Percentiles rank a stretch among this genome's conserved stretches.
Conservation (phyloP, 805 yeast species). For the Kodamaea neixiangensis region DNA sequence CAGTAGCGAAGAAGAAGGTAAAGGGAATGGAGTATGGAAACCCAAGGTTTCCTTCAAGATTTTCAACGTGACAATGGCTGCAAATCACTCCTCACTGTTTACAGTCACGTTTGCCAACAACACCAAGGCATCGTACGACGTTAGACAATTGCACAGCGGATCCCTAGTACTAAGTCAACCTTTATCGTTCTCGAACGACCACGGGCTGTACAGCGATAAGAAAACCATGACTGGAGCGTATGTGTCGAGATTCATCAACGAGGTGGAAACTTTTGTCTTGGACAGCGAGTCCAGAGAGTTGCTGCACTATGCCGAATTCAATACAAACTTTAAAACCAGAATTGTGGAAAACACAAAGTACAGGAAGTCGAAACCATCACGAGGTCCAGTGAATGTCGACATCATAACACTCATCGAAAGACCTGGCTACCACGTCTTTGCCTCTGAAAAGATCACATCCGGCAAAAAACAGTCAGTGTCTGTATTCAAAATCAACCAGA, state of each 20-base stretch:
- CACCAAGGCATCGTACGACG: background rate
- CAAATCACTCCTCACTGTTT: constrained; percentile 2
- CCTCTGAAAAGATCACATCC: background rate
- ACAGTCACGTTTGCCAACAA: background rate
- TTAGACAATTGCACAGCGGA: constrained; percentile 4
- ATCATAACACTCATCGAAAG: background rate
- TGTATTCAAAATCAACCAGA: background rate
- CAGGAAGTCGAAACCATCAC: background rate
- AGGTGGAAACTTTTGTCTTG: constrained; percentile 4
- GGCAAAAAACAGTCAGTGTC: background rate
- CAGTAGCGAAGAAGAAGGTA: background rate
- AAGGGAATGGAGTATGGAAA: background rate
- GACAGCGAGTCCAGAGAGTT: constrained; percentile 4
- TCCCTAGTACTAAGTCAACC: constrained; percentile 2
- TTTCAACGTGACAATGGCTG: constrained; percentile 1
- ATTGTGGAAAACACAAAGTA: constrained; percentile 4
- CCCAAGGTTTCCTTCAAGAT: background rate
- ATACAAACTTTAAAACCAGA: background rate
- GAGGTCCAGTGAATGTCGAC: background rate
- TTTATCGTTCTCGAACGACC: background rate
- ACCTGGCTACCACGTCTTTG: background rate
- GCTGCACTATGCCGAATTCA: background rate
- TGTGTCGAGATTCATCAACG: background rate
- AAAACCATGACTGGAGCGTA: background rate
- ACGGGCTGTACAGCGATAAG: constrained; percentile 6